Base-by-base conservation (phyloP, 768 basidiomycete species). In the Russula olivacea region DNA sequence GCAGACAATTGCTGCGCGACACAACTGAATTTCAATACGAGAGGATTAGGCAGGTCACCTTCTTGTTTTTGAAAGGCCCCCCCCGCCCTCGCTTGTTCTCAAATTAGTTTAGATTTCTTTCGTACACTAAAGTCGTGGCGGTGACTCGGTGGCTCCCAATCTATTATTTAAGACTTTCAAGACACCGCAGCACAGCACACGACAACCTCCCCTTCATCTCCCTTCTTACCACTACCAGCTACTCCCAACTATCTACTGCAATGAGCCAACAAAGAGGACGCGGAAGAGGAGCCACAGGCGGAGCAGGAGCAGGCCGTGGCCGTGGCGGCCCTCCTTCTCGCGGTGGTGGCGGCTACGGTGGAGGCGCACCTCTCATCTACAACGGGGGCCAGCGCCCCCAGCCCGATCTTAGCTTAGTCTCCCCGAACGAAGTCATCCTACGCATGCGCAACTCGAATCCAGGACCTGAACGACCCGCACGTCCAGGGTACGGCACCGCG, bases 381-480 rank as follows among this genome's bases (percentile, higher is more conserved):
- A 45, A 60, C 30, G 23, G 70, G 0, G 49, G 61, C 41, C 32
- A 69, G 64, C 64, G 65, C 64, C 45, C 70, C 69, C 70, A 40
- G 74, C 78, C 61, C 17, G 59, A 61, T 12, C 50, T 59, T 1
- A 41, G n/a, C 43, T 17, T 32, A 32, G 47, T 34, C 12, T 36
- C 55, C 10, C 25, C 66, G 25, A 53, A 74, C 40, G 71, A 74
- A 25, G 76, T 83, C 21, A 72, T 83, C 38, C 63, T 69, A 4
- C 54, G 59, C 43, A 36, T 65, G 45, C 41, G 52, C 25, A 17
- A 15, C 0, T 30, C 21, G 1, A 45, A 49, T 11, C 38, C 53
- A 8, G 67, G 67, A 0, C 67, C 67, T 7, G 67, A 66, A 11
- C 49, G 67, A 2, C 67, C 65, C n/a, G 50, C 61, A 4, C 67